phyloP scores from a whole-genome alignment of 2,329 filamentous ascomycete species.

The Parafenestella ontariensis region DNA sequence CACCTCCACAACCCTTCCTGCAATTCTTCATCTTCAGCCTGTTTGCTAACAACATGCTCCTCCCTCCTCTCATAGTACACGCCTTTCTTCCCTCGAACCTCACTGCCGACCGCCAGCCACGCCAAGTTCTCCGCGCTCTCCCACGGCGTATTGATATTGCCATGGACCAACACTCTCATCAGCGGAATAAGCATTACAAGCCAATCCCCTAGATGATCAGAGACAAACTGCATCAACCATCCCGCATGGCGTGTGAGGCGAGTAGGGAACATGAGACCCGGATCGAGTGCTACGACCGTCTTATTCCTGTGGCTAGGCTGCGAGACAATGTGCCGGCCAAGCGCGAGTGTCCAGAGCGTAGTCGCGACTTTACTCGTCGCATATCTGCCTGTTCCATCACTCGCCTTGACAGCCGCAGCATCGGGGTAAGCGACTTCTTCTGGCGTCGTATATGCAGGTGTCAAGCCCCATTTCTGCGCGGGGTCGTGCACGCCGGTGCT shows the following conservation, averaged over 20 bases:
- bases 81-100: constrained; percentile 46
- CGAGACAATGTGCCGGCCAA: constrained; percentile 48
- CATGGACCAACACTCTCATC: constrained; percentile 38
- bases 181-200: constrained; percentile 50
- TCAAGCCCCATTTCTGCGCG: constrained; percentile 50
- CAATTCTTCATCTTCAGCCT: constrained; percentile 54
- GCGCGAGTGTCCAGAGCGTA: constrained; percentile 57
- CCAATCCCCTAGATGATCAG: constrained; percentile 44
- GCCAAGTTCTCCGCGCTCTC: constrained; percentile 54
- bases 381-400: constrained; percentile 50
- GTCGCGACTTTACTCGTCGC: constrained; percentile 57
- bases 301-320: constrained; percentile 18
- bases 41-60: constrained; percentile 51
- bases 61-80: constrained; percentile 56
- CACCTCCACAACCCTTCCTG: constrained; percentile 56
- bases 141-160: constrained; percentile 50
- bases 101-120: constrained; percentile 48
- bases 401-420: constrained; percentile 26
- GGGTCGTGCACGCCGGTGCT: constrained; percentile 57
- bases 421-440: constrained; percentile 56
- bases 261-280: constrained; percentile 59
- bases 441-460: constrained; percentile 53
- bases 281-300: constrained; percentile 55
- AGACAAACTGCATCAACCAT: constrained; percentile 43
- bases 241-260: constrained; percentile 49